A percentile compares a stretch with the other conserved stretches of the same genome.
Evolutionary conservation across 2,329 filamentous ascomycete genomes (phyloP).

Genomic region (Diaporthe ampelina): DNA sequence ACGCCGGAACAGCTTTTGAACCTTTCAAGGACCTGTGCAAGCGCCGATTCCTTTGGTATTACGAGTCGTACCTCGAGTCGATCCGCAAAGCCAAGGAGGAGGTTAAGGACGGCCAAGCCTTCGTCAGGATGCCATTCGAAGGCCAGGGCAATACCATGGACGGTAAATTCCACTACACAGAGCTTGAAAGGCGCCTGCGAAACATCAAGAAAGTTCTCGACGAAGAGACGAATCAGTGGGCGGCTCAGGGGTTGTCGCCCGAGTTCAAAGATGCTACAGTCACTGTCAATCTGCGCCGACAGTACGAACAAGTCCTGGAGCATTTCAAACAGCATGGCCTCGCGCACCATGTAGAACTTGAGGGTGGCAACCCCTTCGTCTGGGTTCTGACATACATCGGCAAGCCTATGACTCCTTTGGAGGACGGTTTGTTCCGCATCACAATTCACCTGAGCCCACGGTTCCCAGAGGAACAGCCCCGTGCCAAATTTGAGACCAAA

Average conservation of each 20-base stretch:
- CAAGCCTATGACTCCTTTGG: slow-evolving; percentile 90
- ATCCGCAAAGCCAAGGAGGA: slow-evolving; percentile 76
- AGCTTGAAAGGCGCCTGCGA: slow-evolving; percentile 77
- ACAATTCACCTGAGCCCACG: slow-evolving; percentile 83
- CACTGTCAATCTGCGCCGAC: slow-evolving; percentile 84
- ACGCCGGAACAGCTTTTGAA: slow-evolving; percentile 75
- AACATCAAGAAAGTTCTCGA: slow-evolving; percentile 79
- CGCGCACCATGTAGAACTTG: slow-evolving; percentile 82
- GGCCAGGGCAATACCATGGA: slow-evolving; percentile 83
- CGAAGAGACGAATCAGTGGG: slow-evolving; percentile 80
- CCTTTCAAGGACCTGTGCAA: slow-evolving; percentile 94
- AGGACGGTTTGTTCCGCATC: slow-evolving; percentile 90
- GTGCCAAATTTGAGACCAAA: slow-evolving; percentile 82
- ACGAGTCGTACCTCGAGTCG: slow-evolving; percentile 83
- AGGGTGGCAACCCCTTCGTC: slow-evolving; percentile 87
- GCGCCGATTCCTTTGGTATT: slow-evolving; percentile 95
- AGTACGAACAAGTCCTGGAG: slow-evolving; percentile 86
- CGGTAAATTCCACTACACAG: slow-evolving; percentile 85
- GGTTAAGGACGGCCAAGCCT: slow-evolving; percentile 73
- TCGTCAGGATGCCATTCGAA: slow-evolving; percentile 92
- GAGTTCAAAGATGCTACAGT: slow-evolving; percentile 79
- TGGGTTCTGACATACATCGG: slow-evolving; percentile 94
- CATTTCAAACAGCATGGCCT: slow-evolving; percentile 79
- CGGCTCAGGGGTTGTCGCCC: slow-evolving; percentile 73
- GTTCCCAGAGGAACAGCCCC: slow-evolving; percentile 90